These are phyloP conservation scores for Hypholoma fasciculare DNA, from an alignment of 768 basidiomycete species.

Conservation along the genomic window DNA sequence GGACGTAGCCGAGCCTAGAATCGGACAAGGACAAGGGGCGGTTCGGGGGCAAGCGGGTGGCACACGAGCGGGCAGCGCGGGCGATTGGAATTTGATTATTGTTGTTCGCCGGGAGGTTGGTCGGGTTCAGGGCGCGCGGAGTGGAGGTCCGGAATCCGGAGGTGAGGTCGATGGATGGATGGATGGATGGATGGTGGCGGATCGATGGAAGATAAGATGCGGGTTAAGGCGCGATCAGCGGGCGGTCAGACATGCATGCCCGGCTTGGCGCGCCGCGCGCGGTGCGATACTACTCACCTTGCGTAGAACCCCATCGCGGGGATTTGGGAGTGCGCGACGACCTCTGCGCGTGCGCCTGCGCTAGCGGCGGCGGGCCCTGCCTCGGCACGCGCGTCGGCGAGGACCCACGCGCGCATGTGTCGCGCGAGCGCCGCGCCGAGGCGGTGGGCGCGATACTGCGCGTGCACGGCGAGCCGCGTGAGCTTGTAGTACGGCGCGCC, in stretches of 20 bases:
- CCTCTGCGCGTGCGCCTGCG: constrained; percentile 30
- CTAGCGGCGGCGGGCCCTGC: not conserved
- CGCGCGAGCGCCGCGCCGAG: constrained; percentile 71
- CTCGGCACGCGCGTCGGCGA: constrained; percentile 37
- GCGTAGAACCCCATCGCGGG: constrained; percentile 72
- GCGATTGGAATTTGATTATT: too few relatives aligned
- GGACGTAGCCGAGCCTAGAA: not conserved
- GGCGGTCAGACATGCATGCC: not conserved
- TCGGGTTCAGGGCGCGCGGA: too few relatives aligned
- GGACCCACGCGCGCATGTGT: constrained; percentile 60
- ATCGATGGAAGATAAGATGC: not conserved
- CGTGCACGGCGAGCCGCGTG: constrained; percentile 66
- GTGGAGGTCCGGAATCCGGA: too few relatives aligned
- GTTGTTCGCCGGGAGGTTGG: too few relatives aligned
- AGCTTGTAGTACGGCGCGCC: constrained; percentile 65
- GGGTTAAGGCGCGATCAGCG: not conserved
- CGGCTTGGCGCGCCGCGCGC: not conserved
- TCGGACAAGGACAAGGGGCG: not conserved
- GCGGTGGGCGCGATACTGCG: constrained; percentile 58
- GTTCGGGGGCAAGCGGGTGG: not conserved
- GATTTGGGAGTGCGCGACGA: constrained; percentile 73
- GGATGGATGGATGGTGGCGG: not conserved
- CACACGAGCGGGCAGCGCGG: not conserved
- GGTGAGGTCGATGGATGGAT: not conserved
- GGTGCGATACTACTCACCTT: constrained; percentile 50